A percentile compares a stretch with the other conserved stretches of the same genome.
These are phyloP conservation scores for Boletus speciosus DNA, from an alignment of 768 basidiomycete genomes.

Conservation along the genomic window DNA sequence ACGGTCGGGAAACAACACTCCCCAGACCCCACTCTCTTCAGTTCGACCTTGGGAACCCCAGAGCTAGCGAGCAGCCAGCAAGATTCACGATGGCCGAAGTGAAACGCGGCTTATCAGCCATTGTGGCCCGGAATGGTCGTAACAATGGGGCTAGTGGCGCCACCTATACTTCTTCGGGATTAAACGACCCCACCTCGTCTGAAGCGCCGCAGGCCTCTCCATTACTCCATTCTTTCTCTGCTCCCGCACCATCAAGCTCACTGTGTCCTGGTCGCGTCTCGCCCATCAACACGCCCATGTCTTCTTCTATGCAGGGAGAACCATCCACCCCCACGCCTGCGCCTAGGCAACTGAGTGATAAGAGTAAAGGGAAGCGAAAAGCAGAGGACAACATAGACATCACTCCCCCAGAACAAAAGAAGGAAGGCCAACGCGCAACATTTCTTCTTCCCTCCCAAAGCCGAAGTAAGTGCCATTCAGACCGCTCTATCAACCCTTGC, in stretches of 20 bases:
- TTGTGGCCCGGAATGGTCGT: slow-evolving; percentile 16
- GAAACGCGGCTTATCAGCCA: slow-evolving; percentile 26
- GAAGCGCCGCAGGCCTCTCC: slow-evolving; percentile 8
- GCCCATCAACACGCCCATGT: slow-evolving; percentile 7
- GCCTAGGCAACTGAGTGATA: slow-evolving; percentile 32
- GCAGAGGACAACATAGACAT: slow-evolving; percentile 69
- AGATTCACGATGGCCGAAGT: slow-evolving; percentile 17
- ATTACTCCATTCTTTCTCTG: slow-evolving; percentile 11
- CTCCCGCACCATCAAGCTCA: slow-evolving; percentile 20
- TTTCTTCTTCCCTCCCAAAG: slow-evolving; percentile 56
- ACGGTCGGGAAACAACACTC: slow-evolving; percentile 11
- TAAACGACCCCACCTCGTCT: slow-evolving; percentile 10
- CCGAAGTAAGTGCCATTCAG: slow-evolving; percentile 46
- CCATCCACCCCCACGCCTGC: slow-evolving; percentile 35
- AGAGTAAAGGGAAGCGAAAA: slow-evolving; percentile 62
- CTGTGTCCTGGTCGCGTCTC: slow-evolving; percentile 12
- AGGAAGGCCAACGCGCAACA: slow-evolving; percentile 50
- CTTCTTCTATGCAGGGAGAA: slow-evolving; percentile 16
- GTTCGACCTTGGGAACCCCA: slow-evolving; percentile 14
- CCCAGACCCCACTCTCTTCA: slow-evolving; percentile 22
- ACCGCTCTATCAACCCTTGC: slow-evolving; percentile 21
- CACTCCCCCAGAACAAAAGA: slow-evolving; percentile 62
- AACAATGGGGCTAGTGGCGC: slow-evolving; percentile 17
- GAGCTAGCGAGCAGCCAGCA: slow-evolving; percentile 10
- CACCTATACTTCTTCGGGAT: slow-evolving; percentile 11